Percentiles rank a stretch among this genome's conserved stretches.
These are phyloP conservation scores for Pachyrhizus erosus DNA, from an alignment of 306 rosid species.

Conservation along the genomic window DNA sequence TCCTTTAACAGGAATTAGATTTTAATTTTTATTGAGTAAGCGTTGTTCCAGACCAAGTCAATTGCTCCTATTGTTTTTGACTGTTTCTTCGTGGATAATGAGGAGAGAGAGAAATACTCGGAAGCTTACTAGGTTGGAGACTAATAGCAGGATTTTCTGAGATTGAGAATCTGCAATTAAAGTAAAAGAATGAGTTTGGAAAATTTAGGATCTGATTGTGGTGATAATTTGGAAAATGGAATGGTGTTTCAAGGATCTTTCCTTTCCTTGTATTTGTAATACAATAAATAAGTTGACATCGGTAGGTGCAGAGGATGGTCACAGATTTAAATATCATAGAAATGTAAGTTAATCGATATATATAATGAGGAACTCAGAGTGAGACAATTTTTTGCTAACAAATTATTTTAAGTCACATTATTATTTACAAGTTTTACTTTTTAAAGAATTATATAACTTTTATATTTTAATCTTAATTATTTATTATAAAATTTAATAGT, in stretches of 20 bases:
- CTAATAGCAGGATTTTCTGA: background rate
- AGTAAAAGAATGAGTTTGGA: background rate
- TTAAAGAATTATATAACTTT: no score
- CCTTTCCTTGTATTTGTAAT: background rate
- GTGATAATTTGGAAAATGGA: background rate
- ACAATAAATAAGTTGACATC: no score
- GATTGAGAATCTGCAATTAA: background rate
- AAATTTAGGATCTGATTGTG: background rate
- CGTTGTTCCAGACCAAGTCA: slow-evolving; percentile 13
- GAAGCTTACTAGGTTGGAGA: slow-evolving; percentile 14
- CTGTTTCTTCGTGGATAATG: background rate
- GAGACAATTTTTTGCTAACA: no score
- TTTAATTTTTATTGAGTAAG: background rate
- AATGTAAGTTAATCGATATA: no score
- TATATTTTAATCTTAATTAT: no score
- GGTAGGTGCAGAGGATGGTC: no score
- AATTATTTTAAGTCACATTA: no score
- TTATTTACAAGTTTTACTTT: no score
- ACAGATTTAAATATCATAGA: no score
- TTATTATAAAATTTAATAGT: no score
- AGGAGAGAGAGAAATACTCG: background rate
- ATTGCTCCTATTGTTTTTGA: background rate
- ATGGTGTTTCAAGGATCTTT: slow-evolving; percentile 27
- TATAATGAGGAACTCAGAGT: no score
- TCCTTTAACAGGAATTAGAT: background rate